Base-by-base conservation (phyloP, 495 filamentous ascomycete species). In the Astrocystis sublimbata region DNA sequence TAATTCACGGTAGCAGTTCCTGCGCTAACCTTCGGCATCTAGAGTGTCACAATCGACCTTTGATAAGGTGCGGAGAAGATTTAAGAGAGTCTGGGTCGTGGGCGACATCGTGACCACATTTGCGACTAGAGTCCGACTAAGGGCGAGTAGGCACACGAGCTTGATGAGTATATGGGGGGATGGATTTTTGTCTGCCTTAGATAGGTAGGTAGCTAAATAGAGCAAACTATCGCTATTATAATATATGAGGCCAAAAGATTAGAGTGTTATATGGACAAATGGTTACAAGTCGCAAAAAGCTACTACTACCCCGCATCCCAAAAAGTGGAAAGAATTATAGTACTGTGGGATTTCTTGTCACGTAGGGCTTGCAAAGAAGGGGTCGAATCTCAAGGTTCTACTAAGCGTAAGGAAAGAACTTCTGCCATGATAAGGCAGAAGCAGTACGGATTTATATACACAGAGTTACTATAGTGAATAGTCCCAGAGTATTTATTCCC, bases 1-100 rank as follows among this genome's bases (percentile, higher is more conserved):
- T 13, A 26, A 42, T 43, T 12, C 21, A 43, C 12, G 31, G 24
- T 2, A 24, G 19, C n/a, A 53, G 30, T 6, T 53, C 9, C 50
- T 13, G 31, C n/a, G 38, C 43, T 47, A 60, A 83, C 85, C 79
- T 68, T 84, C 74, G 30, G 77, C 71, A 66, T 88, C 84, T 59
- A 88, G 76, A 0, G 84, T 86, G 61, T 89, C 87, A 59, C 82
- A 85, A 68, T 87, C 84, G 12, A 89, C 80, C 3, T 77, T 6
- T 15, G 51, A 54, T 6, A 54, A 17, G 6, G 35, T 40, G 31
- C 81, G 82, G 42, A 80, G 40, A 40, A 71, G 64, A 24, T 75
- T 68, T 9, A 76, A 63, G 1, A 76, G 69, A 60, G 70, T 61
- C 46, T 63, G 52, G 17, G 58, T 19, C 12, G 42, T 54, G 3